Evolutionary conservation across 345 rosid genomes (phyloP).

Genomic region (Bruguiera parviflora): DNA sequence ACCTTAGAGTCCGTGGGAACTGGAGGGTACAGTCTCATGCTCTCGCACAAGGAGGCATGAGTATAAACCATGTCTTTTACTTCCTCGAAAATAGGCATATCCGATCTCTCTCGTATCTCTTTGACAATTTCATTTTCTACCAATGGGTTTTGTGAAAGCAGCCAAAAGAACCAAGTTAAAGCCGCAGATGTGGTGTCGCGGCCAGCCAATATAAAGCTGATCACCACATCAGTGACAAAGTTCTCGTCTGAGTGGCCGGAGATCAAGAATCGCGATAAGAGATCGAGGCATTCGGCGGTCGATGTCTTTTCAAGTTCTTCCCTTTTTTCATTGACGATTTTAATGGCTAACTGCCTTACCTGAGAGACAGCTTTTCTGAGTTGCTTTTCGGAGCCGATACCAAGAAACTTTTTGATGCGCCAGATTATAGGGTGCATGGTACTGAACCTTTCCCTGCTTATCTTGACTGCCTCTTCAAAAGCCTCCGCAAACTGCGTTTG

Average conservation of each 20-base stretch:
- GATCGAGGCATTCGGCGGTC: conserved; percentile 37
- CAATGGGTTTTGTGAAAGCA: conserved; percentile 39
- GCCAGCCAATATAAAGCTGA: conserved; percentile 65
- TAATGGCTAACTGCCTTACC: conserved; percentile 48
- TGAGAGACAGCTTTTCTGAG: conserved; percentile 32
- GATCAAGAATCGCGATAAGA: conserved; percentile 50
- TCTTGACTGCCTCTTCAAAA: conserved; percentile 41
- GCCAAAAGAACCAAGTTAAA: conserved; percentile 72
- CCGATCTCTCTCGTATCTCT: conserved; percentile 36
- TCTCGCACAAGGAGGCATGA: conserved; percentile 50
- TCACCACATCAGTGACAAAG: conserved; percentile 48
- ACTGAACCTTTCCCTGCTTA: conserved; percentile 38
- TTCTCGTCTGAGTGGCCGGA: conserved; percentile 46
- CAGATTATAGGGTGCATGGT: conserved; percentile 30
- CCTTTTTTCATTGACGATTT: conserved; percentile 48
- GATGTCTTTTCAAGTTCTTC: conserved; percentile 21
- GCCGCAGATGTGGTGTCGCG: conserved; percentile 79
- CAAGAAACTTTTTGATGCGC: conserved; percentile 42
- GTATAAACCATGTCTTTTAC: conserved; percentile 32
- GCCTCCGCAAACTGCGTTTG: conserved; percentile 38
- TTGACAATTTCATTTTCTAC: conserved; percentile 34
- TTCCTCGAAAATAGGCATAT: conserved; percentile 19
- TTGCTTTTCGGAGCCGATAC: conserved; percentile 46
- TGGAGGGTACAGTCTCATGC: conserved; percentile 62
- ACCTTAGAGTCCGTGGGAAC: conserved; percentile 41